Evolutionary conservation across 441 rosid species (phyloP), one percentile per base, ranked within the genome.

Genomic region (Adansonia grandidieri): DNA sequence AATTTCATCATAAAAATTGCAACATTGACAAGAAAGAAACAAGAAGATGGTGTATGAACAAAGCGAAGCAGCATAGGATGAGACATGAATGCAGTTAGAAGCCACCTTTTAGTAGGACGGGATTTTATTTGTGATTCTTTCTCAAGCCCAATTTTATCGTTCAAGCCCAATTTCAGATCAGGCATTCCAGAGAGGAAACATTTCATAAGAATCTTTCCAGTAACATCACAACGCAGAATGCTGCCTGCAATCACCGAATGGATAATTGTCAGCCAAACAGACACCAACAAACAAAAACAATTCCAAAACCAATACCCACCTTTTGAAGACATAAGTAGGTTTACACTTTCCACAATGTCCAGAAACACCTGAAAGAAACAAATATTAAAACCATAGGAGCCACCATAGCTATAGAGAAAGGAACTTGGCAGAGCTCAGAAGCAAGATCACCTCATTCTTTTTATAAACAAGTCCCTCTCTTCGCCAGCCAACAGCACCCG

Each of bases 151-250:
- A 97, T 95, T 86, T 97, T 97, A 87, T 94, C 99, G 84, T 97
- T 97, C 83, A 97, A 90, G 24, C 98, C 99, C 94, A 97, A 83
- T 87, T 97, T 97, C 86, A 97, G 80, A 89, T 97, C 99, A 84
- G 98, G 99, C 99, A 97, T 97, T 86, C 98, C 99, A 74, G 98
- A 94, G 71, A 97, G 97, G 85, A 96, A 94, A 84, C 99, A 97
- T 89, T 97, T 97, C 99, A 97, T 94, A 67, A 94, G 90, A 72
- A 97, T 83, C 90, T 96, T 96, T 75, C 99, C 98, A 17, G 97
- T 93, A 75, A 94, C 99, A 86, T 96, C 99, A 84, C 99, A 96
- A 37, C 97, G 97, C 32, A 96, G 88, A 64, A 93, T 98, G 17
- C 90, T 93, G 73, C 99, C 99, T 96, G 84, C 60, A 80, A 81